phyloP scores from a whole-genome alignment of 2,329 filamentous ascomycete genomes.

The Rhexocercosporidium sp. region DNA sequence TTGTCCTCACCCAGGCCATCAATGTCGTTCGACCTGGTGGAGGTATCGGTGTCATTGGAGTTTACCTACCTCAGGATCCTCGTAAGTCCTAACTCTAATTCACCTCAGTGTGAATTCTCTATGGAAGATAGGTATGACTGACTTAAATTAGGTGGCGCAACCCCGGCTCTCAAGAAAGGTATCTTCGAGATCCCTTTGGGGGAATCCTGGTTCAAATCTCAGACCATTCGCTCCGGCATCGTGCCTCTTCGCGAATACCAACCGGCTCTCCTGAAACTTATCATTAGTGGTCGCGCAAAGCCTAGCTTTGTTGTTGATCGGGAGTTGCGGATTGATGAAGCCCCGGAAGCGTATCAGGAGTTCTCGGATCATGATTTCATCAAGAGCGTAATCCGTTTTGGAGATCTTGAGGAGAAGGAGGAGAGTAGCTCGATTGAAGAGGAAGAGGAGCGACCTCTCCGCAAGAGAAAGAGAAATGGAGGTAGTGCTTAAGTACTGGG shows the following conservation, averaged over 20 bases:
- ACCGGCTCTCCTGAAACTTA: background rate
- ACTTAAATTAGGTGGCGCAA: background rate
- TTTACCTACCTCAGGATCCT: slow-evolving; percentile 28
- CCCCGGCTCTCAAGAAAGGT: background rate
- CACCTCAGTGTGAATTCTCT: too few relatives aligned
- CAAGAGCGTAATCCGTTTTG: slow-evolving; percentile 7
- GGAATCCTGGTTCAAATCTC: slow-evolving; percentile 7
- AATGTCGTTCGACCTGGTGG: slow-evolving; percentile 35
- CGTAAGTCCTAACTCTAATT: slow-evolving; percentile 9
- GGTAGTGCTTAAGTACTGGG: background rate
- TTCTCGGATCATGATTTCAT: slow-evolving; percentile 10
- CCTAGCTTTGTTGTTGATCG: slow-evolving; percentile 6
- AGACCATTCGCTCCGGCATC: background rate
- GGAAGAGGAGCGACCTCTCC: background rate
- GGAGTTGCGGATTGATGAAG: background rate
- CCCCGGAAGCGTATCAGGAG: slow-evolving; percentile 1
- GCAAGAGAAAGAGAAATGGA: slow-evolving; percentile 4
- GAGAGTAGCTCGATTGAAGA: background rate
- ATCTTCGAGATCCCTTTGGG: slow-evolving; percentile 10
- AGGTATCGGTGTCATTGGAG: slow-evolving; percentile 40
- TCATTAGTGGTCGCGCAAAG: background rate
- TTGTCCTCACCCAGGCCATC: slow-evolving; percentile 32
- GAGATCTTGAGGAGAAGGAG: background rate
- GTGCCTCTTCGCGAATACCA: background rate
- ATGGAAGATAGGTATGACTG: background rate